Evolutionary conservation across 371 early-diverging fungal genomes (phyloP).

Genomic region (Cokeromyces recurvatus): DNA sequence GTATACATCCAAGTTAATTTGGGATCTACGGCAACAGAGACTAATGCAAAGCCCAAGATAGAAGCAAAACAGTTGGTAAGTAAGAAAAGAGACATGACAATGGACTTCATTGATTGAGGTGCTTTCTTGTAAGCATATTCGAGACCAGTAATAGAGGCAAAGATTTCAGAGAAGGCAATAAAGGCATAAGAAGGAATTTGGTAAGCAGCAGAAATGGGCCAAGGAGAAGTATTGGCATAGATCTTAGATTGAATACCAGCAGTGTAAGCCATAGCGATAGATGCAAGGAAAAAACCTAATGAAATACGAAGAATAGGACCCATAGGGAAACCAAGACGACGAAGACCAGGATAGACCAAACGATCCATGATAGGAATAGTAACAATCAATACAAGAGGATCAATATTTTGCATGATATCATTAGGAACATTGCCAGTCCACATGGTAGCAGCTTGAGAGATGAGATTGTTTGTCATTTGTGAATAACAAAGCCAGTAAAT

Average conservation of each 20-base stretch:
- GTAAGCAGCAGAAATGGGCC: conserved; percentile 57
- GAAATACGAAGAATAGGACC: conserved; percentile 69
- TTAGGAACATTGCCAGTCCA: conserved; percentile 55
- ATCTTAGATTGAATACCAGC: conserved; percentile 67
- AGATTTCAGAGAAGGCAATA: too few species aligned
- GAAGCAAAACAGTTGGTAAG: conserved; percentile 67
- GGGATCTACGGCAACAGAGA: conserved; percentile 62
- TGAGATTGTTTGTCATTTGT: conserved; percentile 73
- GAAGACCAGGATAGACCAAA: conserved; percentile 62
- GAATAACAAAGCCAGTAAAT: conserved; percentile 77
- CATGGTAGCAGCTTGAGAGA: conserved; percentile 73
- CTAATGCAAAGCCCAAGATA: conserved; percentile 62
- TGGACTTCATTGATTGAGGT: conserved; percentile 68
- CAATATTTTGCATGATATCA: too few species aligned
- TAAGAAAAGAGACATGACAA: conserved; percentile 69
- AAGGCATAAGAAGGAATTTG: conserved; percentile 67
- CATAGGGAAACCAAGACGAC: conserved; percentile 56
- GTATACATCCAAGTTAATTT: conserved; percentile 65
- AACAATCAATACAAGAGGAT: conserved; percentile 61
- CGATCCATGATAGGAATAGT: conserved; percentile 70
- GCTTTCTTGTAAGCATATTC: conserved; percentile 81
- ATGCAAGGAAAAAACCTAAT: conserved; percentile 63
- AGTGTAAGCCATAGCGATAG: conserved; percentile 65
- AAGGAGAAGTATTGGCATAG: conserved; percentile 33
- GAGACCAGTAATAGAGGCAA: too few species aligned